Percentiles rank a stretch among this genome's conserved stretches.
Conservation (phyloP, 108 stramenopile species). For the Pinguiococcus pyrenoidosus region DNA sequence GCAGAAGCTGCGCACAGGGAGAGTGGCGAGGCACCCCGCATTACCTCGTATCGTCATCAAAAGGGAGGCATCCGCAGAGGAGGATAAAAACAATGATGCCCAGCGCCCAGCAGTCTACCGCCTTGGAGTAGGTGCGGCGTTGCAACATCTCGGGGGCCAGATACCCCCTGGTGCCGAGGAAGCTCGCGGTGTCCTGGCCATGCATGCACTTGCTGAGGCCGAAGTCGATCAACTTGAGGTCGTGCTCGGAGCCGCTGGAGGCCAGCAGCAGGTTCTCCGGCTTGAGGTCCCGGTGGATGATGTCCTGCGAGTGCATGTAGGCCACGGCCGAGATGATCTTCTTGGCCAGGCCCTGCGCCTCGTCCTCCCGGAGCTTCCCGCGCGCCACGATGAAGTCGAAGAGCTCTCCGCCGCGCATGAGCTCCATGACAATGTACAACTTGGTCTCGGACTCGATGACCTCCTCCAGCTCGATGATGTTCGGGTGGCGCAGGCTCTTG, state of each 20-base stretch:
- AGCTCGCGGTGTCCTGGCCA: constrained; percentile 60
- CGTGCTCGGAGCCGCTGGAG: constrained; percentile 34
- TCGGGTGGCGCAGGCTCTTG: constrained; percentile 53
- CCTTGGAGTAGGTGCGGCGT: constrained; percentile 56
- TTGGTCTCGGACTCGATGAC: constrained; percentile 68
- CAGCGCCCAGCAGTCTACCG: constrained; percentile 32
- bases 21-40: too few relatives aligned
- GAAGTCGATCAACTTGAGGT: constrained; percentile 96
- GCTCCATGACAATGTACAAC: constrained; percentile 93
- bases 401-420: constrained; percentile 93
- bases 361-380: constrained; percentile 56
- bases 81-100: constrained; percentile 38
- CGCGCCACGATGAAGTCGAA: constrained; percentile 91
- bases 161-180: constrained; percentile 88
- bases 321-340: constrained; percentile 78
- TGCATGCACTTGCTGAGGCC: constrained; percentile 65
- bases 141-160: constrained; percentile 95
- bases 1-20: too few relatives aligned
- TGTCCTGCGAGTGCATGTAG: constrained; percentile 86
- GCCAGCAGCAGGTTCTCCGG: constrained; percentile 77
- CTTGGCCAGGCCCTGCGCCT: constrained; percentile 64
- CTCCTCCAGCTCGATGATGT: constrained; percentile 84
- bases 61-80: constrained; percentile 83
- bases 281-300: constrained; percentile 91
- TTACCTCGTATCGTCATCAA: constrained; percentile 89